Conservation (phyloP, 2,329 filamentous ascomycete species). For the Lachnellula occidentalis region DNA sequence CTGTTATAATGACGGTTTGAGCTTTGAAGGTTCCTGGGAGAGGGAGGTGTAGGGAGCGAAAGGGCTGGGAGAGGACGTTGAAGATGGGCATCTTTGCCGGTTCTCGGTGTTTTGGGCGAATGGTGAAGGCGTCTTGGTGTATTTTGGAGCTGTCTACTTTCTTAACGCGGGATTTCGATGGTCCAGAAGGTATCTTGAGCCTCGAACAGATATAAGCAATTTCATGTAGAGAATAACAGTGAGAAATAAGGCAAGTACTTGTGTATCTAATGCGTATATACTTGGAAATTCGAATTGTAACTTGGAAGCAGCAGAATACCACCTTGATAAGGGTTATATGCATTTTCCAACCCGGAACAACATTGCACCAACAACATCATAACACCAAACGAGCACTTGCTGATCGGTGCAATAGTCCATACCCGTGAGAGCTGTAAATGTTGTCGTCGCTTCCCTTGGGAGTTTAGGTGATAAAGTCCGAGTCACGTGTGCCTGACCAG, state of each 20-base stretch:
- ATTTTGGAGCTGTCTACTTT: too few species aligned
- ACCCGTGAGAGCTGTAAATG: too few species aligned
- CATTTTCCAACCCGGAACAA: neutral
- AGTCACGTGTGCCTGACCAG: too few species aligned
- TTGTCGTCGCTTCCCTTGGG: too few species aligned
- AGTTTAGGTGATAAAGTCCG: too few species aligned
- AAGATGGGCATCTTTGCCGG: neutral
- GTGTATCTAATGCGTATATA: neutral
- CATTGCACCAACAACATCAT: neutral
- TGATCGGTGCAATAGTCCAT: too few species aligned
- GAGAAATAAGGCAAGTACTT: too few species aligned
- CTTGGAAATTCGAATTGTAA: neutral
- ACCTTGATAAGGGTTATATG: neutral
- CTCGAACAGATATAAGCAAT: neutral
- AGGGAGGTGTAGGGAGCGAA: neutral
- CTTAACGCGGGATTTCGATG: too few species aligned
- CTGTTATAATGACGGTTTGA: constrained; percentile 32
- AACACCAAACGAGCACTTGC: too few species aligned
- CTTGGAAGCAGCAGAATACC: neutral
- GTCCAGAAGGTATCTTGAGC: neutral
- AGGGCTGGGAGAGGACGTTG: neutral
- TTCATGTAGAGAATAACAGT: neutral
- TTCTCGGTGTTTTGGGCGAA: neutral
- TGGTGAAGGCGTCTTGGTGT: neutral
- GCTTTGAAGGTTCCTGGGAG: constrained; percentile 1